These are phyloP conservation scores for Fraxinus nigra DNA, from an alignment of 305 asterid species.

Conservation along the genomic window DNA sequence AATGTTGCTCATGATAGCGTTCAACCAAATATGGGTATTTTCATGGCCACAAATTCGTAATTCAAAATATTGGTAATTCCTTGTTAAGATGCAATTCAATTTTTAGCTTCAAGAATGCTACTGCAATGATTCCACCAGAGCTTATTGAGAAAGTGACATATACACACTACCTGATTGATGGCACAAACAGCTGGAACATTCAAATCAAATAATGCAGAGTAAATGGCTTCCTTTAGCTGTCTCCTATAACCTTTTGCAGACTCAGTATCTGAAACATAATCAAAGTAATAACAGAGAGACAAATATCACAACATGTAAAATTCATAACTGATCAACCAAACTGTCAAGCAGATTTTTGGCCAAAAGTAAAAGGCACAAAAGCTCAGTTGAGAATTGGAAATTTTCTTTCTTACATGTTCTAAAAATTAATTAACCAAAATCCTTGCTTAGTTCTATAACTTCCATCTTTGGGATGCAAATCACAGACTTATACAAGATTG, in stretches of 20 bases:
- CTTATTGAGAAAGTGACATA: slow-evolving; percentile 7
- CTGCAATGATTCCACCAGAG: neutral
- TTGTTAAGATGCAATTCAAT: neutral
- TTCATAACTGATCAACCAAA: slow-evolving; percentile 9
- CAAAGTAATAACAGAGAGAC: slow-evolving; percentile 17
- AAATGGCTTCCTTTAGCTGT: slow-evolving; percentile 74
- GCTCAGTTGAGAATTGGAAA: neutral
- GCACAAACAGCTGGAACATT: slow-evolving; percentile 97
- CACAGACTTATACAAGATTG: slow-evolving; percentile 4
- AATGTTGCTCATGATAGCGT: neutral
- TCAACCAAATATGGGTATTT: neutral
- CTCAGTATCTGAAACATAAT: slow-evolving; percentile 59
- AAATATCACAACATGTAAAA: neutral
- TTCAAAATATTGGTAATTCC: slow-evolving; percentile 8
- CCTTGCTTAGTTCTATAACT: neutral
- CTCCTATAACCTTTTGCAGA: slow-evolving; percentile 72
- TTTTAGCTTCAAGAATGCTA: neutral
- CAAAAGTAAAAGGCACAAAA: slow-evolving; percentile 15
- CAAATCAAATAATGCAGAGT: slow-evolving; percentile 81
- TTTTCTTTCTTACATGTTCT: neutral
- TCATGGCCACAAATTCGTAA: neutral
- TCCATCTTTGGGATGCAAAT: slow-evolving; percentile 7
- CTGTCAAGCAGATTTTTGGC: neutral
- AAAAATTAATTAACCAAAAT: slow-evolving; percentile 11
- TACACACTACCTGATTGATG: slow-evolving; percentile 66